Conservation (phyloP, 2,329 filamentous ascomycete species). For the Epichloe sylvatica region DNA sequence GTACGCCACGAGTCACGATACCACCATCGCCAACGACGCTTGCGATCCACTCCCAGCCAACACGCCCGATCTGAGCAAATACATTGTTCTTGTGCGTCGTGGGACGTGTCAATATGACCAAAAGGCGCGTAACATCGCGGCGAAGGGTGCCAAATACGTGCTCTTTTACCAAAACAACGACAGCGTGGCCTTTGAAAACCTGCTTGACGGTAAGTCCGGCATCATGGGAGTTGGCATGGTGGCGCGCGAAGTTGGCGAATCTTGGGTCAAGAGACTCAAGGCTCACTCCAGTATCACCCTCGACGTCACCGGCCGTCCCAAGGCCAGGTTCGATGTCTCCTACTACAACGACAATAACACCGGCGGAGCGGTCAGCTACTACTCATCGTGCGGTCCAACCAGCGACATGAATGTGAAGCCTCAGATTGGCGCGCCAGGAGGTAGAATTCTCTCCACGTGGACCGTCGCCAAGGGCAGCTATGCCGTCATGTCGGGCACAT, state of each 20-base stretch:
- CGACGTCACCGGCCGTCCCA: not conserved
- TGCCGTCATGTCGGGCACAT: constrained; percentile 40
- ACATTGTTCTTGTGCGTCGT: constrained; percentile 40
- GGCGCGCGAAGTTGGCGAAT: constrained; percentile 28
- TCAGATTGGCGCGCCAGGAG: constrained; percentile 40
- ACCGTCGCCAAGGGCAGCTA: constrained; percentile 32
- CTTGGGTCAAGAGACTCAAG: constrained; percentile 25
- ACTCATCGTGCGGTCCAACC: constrained; percentile 45
- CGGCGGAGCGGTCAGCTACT: constrained; percentile 36
- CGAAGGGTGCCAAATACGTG: constrained; percentile 43
- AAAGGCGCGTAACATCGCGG: not conserved
- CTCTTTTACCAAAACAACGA: constrained; percentile 41
- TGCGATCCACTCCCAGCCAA: constrained; percentile 25
- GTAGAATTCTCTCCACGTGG: constrained; percentile 43
- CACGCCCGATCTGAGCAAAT: constrained; percentile 36
- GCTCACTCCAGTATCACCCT: constrained; percentile 23
- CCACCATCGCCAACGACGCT: constrained; percentile 18
- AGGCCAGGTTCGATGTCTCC: not conserved
- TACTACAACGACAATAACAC: constrained; percentile 14
- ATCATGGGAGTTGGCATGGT: constrained; percentile 14
- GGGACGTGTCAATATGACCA: not conserved
- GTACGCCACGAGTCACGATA: constrained; percentile 22
- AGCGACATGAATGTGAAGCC: constrained; percentile 44
- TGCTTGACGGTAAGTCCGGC: no score
- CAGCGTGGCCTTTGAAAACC: no score